Base-by-base conservation (phyloP, 495 filamentous ascomycete genomes). In the Penicillium malachiteum region DNA sequence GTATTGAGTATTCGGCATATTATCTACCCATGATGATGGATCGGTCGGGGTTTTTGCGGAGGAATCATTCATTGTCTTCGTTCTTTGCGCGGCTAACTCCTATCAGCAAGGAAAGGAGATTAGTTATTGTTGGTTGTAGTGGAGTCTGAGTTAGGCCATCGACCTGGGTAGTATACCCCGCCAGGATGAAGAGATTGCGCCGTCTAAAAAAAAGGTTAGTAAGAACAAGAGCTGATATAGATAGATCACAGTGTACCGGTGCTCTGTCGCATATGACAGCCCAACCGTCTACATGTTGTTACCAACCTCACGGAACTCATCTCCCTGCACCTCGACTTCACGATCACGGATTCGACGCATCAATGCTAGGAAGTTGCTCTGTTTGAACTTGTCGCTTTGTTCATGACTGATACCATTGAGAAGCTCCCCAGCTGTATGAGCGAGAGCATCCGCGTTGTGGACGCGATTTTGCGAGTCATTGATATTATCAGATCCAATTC, bases 281-380 rank as follows among this genome's bases (percentile, higher is more conserved):
- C 52, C 38, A 72, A 64, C 66, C 56, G 62, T 62, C 70, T 65
- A 74, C 66, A 70, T 66, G 70, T 70, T 71, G 65, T 66, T 73
- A 81, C 78, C 79, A 69, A 82, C 79, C 78, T 81, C 76, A 58
- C 76, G 71, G 62, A 82, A 77, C 55, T 80, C 74, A 50, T 81
- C 75, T 32, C 79, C 80, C 56, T 81, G 70, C 49, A 82, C 69
- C 54, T 78, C 71, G 17, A 81, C 79, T 61, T 81, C 78, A 21
- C 71, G 75, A 64, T 82, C 80, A 43, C 80, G 73, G 55, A 82
- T 74, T 49, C 79, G 77, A 31, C 88, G 83, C 90, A 94, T 92
- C 59, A 94, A 69, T 8, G 80, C 80, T 14, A 92, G 76, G 61
- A 94, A 94, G 52, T 82, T 83, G 68, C 88, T 91, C 61, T 91